phyloP scores from a whole-genome alignment of 768 basidiomycete genomes.

The Podaxis sp. region DNA sequence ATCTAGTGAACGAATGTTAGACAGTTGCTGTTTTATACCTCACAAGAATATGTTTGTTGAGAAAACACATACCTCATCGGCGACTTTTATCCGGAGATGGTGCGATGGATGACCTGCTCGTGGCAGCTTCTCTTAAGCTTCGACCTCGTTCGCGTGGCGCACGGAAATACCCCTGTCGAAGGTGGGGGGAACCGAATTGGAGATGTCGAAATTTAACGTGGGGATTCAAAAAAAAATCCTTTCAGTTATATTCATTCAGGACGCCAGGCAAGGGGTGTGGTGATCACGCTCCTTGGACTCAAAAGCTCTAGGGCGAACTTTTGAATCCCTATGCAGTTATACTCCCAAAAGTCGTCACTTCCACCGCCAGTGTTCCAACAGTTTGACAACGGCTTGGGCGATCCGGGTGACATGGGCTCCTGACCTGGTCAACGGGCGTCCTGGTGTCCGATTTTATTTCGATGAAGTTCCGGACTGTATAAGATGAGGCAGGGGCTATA shows the following conservation, averaged over 20 bases:
- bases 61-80: background rate
- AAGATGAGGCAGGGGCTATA: background rate
- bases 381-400: background rate
- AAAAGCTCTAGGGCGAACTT: too few species aligned
- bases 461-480: background rate
- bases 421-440: background rate
- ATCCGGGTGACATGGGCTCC: background rate
- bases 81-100: conserved; percentile 8
- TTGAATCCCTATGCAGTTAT: background rate
- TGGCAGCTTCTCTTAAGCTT: background rate
- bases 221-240: background rate
- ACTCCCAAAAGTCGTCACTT: background rate
- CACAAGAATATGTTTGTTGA: background rate
- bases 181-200: background rate
- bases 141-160: background rate
- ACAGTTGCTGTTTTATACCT: background rate
- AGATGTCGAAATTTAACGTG: background rate
- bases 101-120: background rate
- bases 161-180: background rate
- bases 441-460: background rate
- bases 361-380: too few species aligned
- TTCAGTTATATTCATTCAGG: background rate
- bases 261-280: background rate
- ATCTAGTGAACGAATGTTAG: background rate
- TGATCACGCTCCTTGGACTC: too few species aligned